Conservation (phyloP, 2,329 filamentous ascomycete species). For the Pestalotiopsis sp. region DNA sequence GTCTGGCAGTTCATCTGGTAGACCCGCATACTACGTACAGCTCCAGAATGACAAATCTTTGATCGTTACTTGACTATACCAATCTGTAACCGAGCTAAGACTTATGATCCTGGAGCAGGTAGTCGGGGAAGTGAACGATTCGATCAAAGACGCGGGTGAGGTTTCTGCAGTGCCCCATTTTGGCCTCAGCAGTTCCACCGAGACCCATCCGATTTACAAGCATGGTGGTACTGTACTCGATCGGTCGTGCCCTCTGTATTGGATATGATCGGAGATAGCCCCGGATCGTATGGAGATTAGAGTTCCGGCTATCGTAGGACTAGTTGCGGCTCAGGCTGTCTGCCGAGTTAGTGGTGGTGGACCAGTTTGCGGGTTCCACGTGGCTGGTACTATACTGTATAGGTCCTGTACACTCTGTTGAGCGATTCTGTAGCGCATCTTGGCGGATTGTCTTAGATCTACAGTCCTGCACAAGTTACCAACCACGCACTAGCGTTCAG, state of each 20-base stretch:
- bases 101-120: background rate
- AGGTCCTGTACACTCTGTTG: background rate
- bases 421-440: background rate
- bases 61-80: no score
- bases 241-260: background rate
- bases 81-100: no score
- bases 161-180: background rate
- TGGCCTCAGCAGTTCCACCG: background rate
- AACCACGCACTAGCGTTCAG: conserved; percentile 1
- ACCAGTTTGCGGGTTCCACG: background rate
- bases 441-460: background rate
- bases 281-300: no score
- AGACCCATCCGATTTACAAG: background rate
- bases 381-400: background rate
- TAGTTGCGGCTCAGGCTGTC: no score
- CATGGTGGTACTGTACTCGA: background rate
- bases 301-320: no score
- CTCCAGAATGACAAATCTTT: no score
- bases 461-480: background rate
- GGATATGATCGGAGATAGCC: background rate
- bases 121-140: background rate
- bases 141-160: background rate
- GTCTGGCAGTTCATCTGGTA: no score
- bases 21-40: no score
- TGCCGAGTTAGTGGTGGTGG: no score